Evolutionary conservation across 345 rosid species (phyloP), one percentile per base, ranked within the genome.

Genomic region (Pistacia vera): DNA sequence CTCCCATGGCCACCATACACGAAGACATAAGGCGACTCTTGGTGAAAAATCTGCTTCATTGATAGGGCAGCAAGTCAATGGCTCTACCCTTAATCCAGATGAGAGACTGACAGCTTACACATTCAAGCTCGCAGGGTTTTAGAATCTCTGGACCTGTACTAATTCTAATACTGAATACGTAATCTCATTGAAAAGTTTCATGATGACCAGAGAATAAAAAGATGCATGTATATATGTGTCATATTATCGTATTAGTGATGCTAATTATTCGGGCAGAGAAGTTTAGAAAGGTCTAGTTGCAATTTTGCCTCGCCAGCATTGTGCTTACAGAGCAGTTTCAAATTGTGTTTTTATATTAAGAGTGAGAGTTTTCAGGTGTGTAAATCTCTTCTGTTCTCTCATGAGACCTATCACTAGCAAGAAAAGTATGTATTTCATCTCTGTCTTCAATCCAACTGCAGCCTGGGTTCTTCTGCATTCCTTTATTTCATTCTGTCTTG

Each of bases 51-150:
- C 95, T 0, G 98, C 99, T 13, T 92, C 99, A 65, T 82, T 93
- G 81, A 89, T 96, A 86, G 98, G 99, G 98, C 99, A 5, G 98
- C 99, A 28, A 93, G 97, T 83, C 99, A 93, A 68, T 90, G 97
- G 93, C 59, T 91, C 98, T 60, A 91, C 97, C 64, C 85, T 93
- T 52, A 92, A 91, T 79, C 97, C 97, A 5, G 94, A 89, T 41
- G 97, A 96, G 86, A 87, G 97, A 83, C 81, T 96, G 64, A 88
- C 87, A 36, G 95, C 95, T 22, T 96, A 65, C 97, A 92, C 65
- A 91, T 92, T 75, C 99, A 96, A 74, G 98, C 98, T 76, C 91
- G 97, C 76, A 86, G 98, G 83, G 95, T 96, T 58, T 90, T 94
- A 12, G 98, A 96, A 85, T 94, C 97, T 25, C 82, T 92, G 11